These are phyloP conservation scores for Juncus inflexus DNA, from an alignment of 176 grass and related monocot genomes.

Conservation along the genomic window DNA sequence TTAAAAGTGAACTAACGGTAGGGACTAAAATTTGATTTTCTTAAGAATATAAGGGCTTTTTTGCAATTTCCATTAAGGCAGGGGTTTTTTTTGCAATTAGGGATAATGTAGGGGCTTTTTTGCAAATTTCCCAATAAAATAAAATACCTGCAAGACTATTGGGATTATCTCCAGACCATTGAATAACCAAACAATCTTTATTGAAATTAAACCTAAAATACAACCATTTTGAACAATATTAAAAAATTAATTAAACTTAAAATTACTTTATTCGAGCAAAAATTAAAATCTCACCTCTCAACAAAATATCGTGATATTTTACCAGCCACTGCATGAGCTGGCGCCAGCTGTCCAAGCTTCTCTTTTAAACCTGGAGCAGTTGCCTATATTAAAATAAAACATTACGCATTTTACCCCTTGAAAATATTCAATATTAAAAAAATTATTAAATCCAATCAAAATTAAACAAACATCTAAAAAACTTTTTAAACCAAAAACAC, in stretches of 20 bases:
- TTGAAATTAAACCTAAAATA: conserved; percentile 73
- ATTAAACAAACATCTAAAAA: neutral
- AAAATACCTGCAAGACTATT: conserved; percentile 90
- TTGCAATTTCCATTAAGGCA: too few relatives aligned
- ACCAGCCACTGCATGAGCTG: conserved; percentile 70
- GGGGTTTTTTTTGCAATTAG: too few relatives aligned
- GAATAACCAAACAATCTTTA: conserved; percentile 71
- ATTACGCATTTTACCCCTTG: conserved; percentile 12
- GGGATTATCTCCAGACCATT: conserved; percentile 96
- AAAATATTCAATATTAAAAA: conserved; percentile 10
- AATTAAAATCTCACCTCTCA: conserved; percentile 44
- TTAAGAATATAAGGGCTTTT: too few relatives aligned
- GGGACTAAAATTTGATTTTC: too few relatives aligned
- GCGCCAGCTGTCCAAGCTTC: conserved; percentile 71
- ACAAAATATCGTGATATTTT: conserved; percentile 79
- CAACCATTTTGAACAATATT: conserved; percentile 3
- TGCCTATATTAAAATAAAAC: conserved; percentile 44
- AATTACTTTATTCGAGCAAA: neutral
- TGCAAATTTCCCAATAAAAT: conserved; percentile 3
- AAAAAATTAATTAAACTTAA: neutral
- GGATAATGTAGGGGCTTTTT: too few relatives aligned
- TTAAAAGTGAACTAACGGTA: too few relatives aligned
- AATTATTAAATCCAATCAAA: neutral
- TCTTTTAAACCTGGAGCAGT: conserved; percentile 72
- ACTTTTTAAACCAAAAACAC: neutral